A percentile compares a stretch with the other conserved stretches of the same genome.
Conservation (phyloP, 1,139 yeast genomes). For the Candida mesenterica region DNA sequence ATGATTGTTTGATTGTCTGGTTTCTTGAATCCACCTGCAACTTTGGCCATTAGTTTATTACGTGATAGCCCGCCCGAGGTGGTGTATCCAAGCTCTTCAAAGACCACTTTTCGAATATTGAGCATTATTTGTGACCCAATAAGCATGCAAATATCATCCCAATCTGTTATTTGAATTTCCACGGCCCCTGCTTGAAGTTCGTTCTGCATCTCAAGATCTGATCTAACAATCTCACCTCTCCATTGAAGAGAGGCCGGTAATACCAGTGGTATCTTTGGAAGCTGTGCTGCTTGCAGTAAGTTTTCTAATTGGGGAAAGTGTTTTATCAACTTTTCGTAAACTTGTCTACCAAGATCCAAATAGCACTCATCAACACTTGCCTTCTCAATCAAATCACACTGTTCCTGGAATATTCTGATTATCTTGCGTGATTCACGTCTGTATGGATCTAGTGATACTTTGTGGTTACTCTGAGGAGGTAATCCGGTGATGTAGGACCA, state of each 20-base stretch:
- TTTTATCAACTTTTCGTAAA: constrained; percentile 23
- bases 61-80: constrained; percentile 88
- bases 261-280: constrained; percentile 53
- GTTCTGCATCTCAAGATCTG: constrained; percentile 12
- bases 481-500: constrained; percentile 63
- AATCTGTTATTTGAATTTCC: constrained; percentile 44
- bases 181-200: not conserved
- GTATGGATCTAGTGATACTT: constrained; percentile 89
- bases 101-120: constrained; percentile 53
- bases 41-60: constrained; percentile 75
- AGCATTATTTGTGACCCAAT: constrained; percentile 62
- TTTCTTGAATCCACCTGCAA: constrained; percentile 84
- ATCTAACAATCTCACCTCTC: constrained; percentile 19
- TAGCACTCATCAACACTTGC: constrained; percentile 96
- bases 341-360: constrained; percentile 66
- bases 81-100: constrained; percentile 64
- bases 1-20: constrained; percentile 87
- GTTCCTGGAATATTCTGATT: constrained; percentile 52
- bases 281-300: constrained; percentile 12
- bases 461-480: constrained; percentile 55
- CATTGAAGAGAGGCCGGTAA: constrained; percentile 33
- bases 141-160: constrained; percentile 79
- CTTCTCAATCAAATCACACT: constrained; percentile 74
- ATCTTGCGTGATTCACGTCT: constrained; percentile 84
- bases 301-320: constrained; percentile 27